Conservation (phyloP, 208 protist species). For the Acanthamoeba royreba region DNA sequence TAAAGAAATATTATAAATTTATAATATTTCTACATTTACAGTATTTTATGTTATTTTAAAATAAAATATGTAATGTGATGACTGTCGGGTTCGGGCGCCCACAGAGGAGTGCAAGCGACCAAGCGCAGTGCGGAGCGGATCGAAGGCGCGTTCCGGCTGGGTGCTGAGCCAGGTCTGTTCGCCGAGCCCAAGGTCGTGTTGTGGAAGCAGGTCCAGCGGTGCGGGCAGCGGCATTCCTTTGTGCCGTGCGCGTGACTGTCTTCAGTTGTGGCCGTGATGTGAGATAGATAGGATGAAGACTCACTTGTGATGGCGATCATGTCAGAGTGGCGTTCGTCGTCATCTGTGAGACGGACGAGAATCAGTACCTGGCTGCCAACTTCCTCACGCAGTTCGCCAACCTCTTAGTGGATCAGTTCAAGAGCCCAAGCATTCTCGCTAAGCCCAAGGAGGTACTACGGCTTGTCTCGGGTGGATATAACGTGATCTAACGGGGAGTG, state of each 20-base stretch:
- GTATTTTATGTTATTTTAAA: too few species aligned
- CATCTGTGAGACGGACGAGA: neutral
- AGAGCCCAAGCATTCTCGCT: neutral
- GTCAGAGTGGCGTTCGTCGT: neutral
- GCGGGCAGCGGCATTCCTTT: neutral
- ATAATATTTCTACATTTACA: too few species aligned
- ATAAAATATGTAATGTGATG: too few species aligned
- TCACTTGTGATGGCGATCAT: neutral
- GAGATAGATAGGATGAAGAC: too few species aligned
- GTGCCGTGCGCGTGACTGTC: neutral
- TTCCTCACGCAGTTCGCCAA: neutral
- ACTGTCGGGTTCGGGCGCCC: too few species aligned
- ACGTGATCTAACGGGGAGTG: too few species aligned
- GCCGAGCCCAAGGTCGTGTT: neutral
- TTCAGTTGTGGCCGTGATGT: too few species aligned
- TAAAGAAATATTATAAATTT: too few species aligned
- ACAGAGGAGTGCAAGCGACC: neutral
- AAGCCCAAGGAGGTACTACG: neutral
- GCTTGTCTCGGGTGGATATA: too few species aligned
- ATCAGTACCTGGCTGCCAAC: slow-evolving; percentile 1
- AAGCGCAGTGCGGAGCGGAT: neutral
- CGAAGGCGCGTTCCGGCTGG: neutral
- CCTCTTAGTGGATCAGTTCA: neutral
- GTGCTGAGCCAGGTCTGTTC: neutral
- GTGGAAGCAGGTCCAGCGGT: neutral